Conservation (phyloP, 768 basidiomycete genomes). For the Termitomyces sp. region DNA sequence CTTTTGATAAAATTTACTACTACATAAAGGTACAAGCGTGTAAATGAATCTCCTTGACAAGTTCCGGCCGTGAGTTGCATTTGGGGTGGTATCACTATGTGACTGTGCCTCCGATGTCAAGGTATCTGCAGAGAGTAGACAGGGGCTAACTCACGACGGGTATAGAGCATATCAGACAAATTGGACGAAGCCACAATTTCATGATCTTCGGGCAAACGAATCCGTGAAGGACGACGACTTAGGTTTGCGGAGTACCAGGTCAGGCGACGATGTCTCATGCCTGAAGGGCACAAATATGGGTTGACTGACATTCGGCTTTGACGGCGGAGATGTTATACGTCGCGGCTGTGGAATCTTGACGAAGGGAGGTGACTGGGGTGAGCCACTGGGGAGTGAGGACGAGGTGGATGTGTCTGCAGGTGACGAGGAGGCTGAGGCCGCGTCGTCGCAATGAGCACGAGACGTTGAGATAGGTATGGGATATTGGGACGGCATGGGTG, state of each 20-base stretch:
- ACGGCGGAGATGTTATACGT: constrained; percentile 9
- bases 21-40: not conserved
- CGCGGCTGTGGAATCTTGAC: constrained; percentile 24
- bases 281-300: constrained; percentile 50
- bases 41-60: not conserved
- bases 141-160: constrained; percentile 8
- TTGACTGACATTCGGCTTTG: constrained; percentile 13
- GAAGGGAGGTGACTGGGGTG: constrained; percentile 12
- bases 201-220: constrained; percentile 5
- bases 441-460: constrained; percentile 13
- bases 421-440: constrained; percentile 9
- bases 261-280: constrained; percentile 49
- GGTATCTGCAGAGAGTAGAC: not conserved
- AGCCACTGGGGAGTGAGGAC: constrained; percentile 9
- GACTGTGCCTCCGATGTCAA: constrained; percentile 1
- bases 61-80: not conserved
- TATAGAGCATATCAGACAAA: not conserved
- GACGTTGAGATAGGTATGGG: constrained; percentile 33
- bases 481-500: constrained; percentile 44
- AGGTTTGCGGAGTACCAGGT: constrained; percentile 40
- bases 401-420: constrained; percentile 16
- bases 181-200: not conserved
- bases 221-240: constrained; percentile 7
- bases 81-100: constrained; percentile 6
- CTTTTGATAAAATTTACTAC: not conserved